Conservation (phyloP, 2,329 filamentous ascomycete genomes). For the Trichoderma breve region DNA sequence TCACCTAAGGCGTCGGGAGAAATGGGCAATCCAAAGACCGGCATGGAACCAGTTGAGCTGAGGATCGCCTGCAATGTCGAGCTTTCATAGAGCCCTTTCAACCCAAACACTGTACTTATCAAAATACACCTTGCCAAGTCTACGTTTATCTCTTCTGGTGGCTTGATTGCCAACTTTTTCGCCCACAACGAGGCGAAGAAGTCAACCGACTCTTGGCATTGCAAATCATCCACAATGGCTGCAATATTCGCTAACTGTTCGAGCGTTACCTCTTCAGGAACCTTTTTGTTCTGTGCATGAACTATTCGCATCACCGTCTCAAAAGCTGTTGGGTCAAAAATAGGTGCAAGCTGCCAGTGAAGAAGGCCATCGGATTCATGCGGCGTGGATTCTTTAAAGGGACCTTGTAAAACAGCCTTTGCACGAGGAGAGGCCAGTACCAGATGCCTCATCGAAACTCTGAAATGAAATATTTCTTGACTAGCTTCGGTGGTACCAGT, state of each 20-base stretch:
- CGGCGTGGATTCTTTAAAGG: background rate
- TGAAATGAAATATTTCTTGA: background rate
- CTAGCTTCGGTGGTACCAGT: background rate
- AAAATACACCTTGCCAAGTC: constrained; percentile 21
- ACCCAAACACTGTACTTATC: constrained; percentile 7
- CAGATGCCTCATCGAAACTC: constrained; percentile 18
- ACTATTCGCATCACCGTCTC: constrained; percentile 23
- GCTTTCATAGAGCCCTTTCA: background rate
- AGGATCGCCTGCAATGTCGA: background rate
- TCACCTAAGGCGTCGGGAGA: background rate
- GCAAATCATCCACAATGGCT: constrained; percentile 23
- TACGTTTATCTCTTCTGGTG: background rate
- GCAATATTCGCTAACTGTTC: constrained; percentile 22
- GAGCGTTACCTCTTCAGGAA: constrained; percentile 5
- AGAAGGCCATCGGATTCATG: constrained; percentile 16
- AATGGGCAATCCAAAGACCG: background rate
- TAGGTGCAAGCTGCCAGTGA: constrained; percentile 22
- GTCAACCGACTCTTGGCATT: constrained; percentile 23
- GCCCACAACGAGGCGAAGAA: constrained; percentile 22
- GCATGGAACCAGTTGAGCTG: background rate
- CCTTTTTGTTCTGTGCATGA: constrained; percentile 19
- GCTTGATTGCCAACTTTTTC: background rate
- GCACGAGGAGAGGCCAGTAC: background rate
- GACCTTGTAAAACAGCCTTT: background rate
- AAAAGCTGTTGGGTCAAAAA: constrained; percentile 25